phyloP scores from a whole-genome alignment of 2,329 filamentous ascomycete genomes.

The Chaetothyriales sp. region DNA sequence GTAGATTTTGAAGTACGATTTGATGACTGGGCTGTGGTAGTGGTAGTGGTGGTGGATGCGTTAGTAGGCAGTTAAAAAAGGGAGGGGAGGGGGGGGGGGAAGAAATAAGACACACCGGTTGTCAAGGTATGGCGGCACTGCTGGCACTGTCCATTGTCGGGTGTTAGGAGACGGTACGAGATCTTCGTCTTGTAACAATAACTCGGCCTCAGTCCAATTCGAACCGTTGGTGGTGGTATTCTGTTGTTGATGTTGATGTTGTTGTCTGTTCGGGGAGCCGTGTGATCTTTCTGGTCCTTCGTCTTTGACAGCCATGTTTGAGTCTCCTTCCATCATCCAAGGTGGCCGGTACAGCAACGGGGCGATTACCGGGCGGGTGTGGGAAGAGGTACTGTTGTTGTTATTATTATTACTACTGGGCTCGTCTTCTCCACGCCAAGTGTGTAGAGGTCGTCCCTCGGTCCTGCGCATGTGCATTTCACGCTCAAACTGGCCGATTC shows the following conservation, averaged over 20 bases:
- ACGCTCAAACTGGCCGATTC: slow-evolving; percentile 39
- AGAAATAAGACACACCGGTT: slow-evolving; percentile 19
- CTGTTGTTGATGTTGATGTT: not conserved
- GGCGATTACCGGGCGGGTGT: not conserved
- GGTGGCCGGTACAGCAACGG: no score
- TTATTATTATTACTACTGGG: not conserved
- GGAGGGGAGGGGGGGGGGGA: no score
- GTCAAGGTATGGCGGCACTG: slow-evolving; percentile 40
- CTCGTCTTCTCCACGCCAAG: slow-evolving; percentile 19
- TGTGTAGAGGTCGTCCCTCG: slow-evolving; percentile 12
- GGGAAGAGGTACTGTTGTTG: not conserved
- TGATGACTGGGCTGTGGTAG: slow-evolving; percentile 33
- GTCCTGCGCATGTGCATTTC: slow-evolving; percentile 34
- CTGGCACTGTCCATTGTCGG: slow-evolving; percentile 22
- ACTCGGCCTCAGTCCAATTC: slow-evolving; percentile 18
- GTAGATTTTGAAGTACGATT: slow-evolving; percentile 49
- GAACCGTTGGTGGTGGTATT: not conserved
- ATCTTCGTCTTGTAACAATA: slow-evolving; percentile 14
- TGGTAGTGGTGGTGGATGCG: no score
- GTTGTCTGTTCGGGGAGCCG: not conserved
- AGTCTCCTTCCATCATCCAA: not conserved
- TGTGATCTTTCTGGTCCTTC: not conserved
- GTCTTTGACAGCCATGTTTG: not conserved
- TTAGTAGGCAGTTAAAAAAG: not conserved
- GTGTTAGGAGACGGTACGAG: slow-evolving; percentile 14